Percentiles rank a stretch among this genome's conserved stretches.
Evolutionary conservation across 73 alveolate genomes (phyloP).

Genomic region (Symbiodinium natans): DNA sequence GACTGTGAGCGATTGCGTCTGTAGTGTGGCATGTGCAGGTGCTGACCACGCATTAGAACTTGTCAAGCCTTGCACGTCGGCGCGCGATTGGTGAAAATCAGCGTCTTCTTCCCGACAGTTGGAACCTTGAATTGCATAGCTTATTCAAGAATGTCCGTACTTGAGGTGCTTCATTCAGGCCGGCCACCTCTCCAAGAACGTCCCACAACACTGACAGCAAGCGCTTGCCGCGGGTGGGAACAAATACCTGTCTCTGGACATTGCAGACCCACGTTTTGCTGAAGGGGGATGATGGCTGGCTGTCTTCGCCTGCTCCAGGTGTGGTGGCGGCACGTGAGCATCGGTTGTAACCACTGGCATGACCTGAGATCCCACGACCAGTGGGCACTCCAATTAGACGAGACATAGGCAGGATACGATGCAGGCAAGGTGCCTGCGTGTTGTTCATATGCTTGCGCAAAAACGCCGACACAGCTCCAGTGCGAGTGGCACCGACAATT

Average conservation of each 20-base stretch:
- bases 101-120: constrained; percentile 35
- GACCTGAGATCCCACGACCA: background rate
- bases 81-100: constrained; percentile 80
- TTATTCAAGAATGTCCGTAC: no score
- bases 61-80: constrained; percentile 17
- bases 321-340: constrained; percentile 88
- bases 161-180: no score
- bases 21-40: background rate
- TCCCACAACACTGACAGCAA: constrained; percentile 83
- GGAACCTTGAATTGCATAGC: constrained; percentile 62
- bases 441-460: constrained; percentile 75
- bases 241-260: constrained; percentile 27
- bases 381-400: background rate
- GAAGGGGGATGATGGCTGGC: background rate
- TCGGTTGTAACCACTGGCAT: constrained; percentile 85
- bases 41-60: background rate
- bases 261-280: background rate
- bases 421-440: constrained; percentile 32
- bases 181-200: constrained; percentile 53
- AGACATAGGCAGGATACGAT: background rate
- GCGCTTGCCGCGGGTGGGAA: constrained; percentile 91
- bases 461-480: constrained; percentile 80
- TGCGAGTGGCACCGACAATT: constrained; percentile 92
- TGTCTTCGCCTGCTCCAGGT: constrained; percentile 48
- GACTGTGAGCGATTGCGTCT: background rate